Percentiles rank a stretch among this genome's conserved stretches.
phyloP scores from a whole-genome alignment of 148 eudicot species.

The Suaeda aralocaspica region DNA sequence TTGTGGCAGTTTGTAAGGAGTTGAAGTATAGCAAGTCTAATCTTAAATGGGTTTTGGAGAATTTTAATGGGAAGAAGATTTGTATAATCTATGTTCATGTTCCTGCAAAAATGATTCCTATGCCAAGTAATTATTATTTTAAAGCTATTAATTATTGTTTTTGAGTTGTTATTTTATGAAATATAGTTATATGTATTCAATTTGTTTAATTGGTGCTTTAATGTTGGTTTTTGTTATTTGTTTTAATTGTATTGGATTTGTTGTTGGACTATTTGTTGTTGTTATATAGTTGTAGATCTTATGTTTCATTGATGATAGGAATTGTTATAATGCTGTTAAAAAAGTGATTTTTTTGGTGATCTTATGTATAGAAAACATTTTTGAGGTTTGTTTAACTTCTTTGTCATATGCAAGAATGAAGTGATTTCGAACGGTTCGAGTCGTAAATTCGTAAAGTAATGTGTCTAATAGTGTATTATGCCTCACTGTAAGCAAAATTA shows the following conservation, averaged over 20 bases:
- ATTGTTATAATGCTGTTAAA: slow-evolving; percentile 3
- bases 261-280: background rate
- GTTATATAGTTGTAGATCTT: background rate
- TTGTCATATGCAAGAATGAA: background rate
- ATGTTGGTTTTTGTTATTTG: slow-evolving; percentile 14
- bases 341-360: background rate
- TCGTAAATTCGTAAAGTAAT: too few species aligned
- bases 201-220: slow-evolving; percentile 3
- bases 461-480: too few species aligned
- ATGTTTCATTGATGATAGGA: background rate
- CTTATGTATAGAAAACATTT: background rate
- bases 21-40: slow-evolving; percentile 30
- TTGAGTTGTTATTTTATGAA: background rate
- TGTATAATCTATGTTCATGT: slow-evolving; percentile 43
- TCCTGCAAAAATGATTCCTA: slow-evolving; percentile 39
- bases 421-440: too few species aligned
- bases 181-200: slow-evolving; percentile 4
- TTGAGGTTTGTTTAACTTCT: background rate
- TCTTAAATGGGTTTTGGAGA: slow-evolving; percentile 40
- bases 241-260: background rate
- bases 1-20: slow-evolving; percentile 39
- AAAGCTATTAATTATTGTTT: background rate
- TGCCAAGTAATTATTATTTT: slow-evolving; percentile 31
- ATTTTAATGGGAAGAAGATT: slow-evolving; percentile 33
- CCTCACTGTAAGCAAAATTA: too few species aligned